phyloP scores from a whole-genome alignment of 2,329 filamentous ascomycete species.

The Paracoccidioides brasiliensis region DNA sequence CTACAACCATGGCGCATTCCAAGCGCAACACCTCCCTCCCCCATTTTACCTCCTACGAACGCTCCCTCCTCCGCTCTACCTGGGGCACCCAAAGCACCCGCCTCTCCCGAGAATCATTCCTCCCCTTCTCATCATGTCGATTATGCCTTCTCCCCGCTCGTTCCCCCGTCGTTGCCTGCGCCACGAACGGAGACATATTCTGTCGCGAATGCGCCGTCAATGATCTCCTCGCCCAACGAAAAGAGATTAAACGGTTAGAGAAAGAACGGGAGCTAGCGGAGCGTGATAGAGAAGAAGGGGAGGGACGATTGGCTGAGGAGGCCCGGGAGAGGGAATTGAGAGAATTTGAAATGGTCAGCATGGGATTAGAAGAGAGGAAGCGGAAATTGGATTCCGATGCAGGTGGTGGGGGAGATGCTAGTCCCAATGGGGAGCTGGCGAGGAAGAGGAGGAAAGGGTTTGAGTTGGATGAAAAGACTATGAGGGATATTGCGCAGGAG shows the following conservation, averaged over 20 bases:
- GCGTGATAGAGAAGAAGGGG: constrained; percentile 49
- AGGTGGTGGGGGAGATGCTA: constrained; percentile 16
- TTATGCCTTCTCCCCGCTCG: constrained; percentile 73
- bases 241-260: constrained; percentile 75
- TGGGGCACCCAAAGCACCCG: constrained; percentile 79
- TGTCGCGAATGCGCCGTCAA: constrained; percentile 86
- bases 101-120: constrained; percentile 77
- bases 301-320: constrained; percentile 52
- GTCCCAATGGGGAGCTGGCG: constrained; percentile 32
- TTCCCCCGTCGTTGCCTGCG: constrained; percentile 75
- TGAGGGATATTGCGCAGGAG: constrained; percentile 54
- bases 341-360: constrained; percentile 78
- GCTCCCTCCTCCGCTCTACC: constrained; percentile 62
- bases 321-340: constrained; percentile 55
- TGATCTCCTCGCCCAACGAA: constrained; percentile 81
- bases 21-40: constrained; percentile 86
- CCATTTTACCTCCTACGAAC: constrained; percentile 89
- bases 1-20: constrained; percentile 30
- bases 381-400: constrained; percentile 20
- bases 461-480: constrained; percentile 63
- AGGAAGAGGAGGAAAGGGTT: constrained; percentile 61
- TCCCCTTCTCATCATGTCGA: constrained; percentile 78
- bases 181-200: constrained; percentile 69
- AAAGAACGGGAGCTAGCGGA: constrained; percentile 49
- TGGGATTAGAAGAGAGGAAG: constrained; percentile 39